phyloP scores from a whole-genome alignment of 139 green algal genomes.

The Chlamydomonas eustigma region DNA sequence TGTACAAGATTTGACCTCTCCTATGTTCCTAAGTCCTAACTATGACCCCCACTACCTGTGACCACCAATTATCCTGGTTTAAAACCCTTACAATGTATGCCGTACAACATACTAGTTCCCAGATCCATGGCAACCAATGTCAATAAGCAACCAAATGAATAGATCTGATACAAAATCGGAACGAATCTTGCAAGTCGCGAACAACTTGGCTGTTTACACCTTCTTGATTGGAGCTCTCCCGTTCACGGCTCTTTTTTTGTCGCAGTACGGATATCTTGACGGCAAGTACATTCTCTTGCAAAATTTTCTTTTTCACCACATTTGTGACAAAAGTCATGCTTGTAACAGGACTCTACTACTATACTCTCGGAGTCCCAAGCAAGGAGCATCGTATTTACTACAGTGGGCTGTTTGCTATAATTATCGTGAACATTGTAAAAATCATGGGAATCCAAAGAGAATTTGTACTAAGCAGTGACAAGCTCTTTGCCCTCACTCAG shows the following conservation, averaged over 20 bases:
- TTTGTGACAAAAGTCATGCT: not conserved
- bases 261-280: not conserved
- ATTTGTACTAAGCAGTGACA: not conserved
- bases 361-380: not conserved
- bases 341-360: not conserved
- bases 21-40: too few relatives aligned
- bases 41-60: too few relatives aligned
- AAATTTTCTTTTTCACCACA: not conserved
- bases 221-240: conserved; percentile 5
- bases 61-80: too few relatives aligned
- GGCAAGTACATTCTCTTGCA: not conserved
- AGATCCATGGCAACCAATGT: too few relatives aligned
- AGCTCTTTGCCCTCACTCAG: not conserved
- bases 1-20: too few relatives aligned
- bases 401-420: not conserved
- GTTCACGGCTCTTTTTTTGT: not conserved
- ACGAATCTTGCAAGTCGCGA: too few relatives aligned
- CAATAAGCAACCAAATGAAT: too few relatives aligned
- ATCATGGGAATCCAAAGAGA: not conserved
- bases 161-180: too few relatives aligned
- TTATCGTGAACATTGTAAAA: not conserved
- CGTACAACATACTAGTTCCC: too few relatives aligned
- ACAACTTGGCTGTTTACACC: conserved; percentile 30
- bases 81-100: too few relatives aligned
- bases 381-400: not conserved